These are phyloP conservation scores for Cladosporium austrohemisphaericum DNA, from an alignment of 2,329 filamentous ascomycete genomes.

Conservation along the genomic window DNA sequence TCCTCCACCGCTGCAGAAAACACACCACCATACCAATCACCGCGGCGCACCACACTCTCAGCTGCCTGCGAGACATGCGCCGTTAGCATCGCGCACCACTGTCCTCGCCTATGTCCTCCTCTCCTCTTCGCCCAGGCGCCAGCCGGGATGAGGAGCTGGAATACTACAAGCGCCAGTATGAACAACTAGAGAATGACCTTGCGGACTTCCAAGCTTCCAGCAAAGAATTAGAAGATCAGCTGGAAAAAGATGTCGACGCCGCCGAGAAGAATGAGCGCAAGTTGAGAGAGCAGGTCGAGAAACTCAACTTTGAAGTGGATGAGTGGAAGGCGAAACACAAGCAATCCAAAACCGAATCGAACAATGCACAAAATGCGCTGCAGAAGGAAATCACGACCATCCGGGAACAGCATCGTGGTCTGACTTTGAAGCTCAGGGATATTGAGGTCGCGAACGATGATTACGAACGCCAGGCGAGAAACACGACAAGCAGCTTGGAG, in stretches of 20 bases:
- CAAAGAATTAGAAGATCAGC: slow-evolving; percentile 86
- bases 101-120: slow-evolving; percentile 31
- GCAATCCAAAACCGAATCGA: slow-evolving; percentile 86
- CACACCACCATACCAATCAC: not conserved
- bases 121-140: slow-evolving; percentile 35
- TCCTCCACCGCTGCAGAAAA: not conserved
- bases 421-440: slow-evolving; percentile 82
- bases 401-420: slow-evolving; percentile 74
- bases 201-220: slow-evolving; percentile 92
- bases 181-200: slow-evolving; percentile 84
- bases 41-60: not conserved
- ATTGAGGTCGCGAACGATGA: slow-evolving; percentile 98
- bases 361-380: slow-evolving; percentile 74
- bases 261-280: slow-evolving; percentile 88
- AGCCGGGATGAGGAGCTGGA: slow-evolving; percentile 69
- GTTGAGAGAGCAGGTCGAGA: slow-evolving; percentile 82
- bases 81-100: slow-evolving; percentile 30
- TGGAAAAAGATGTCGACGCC: slow-evolving; percentile 93
- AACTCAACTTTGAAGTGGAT: slow-evolving; percentile 80
- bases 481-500: slow-evolving; percentile 92
- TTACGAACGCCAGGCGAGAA: slow-evolving; percentile 91
- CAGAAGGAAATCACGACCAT: slow-evolving; percentile 95
- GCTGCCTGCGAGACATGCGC: slow-evolving; percentile 30
- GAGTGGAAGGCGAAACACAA: slow-evolving; percentile 99
- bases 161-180: slow-evolving; percentile 96